Conservation (phyloP, 2,329 filamentous ascomycete genomes). For the Pseudopithomyces maydicus region DNA sequence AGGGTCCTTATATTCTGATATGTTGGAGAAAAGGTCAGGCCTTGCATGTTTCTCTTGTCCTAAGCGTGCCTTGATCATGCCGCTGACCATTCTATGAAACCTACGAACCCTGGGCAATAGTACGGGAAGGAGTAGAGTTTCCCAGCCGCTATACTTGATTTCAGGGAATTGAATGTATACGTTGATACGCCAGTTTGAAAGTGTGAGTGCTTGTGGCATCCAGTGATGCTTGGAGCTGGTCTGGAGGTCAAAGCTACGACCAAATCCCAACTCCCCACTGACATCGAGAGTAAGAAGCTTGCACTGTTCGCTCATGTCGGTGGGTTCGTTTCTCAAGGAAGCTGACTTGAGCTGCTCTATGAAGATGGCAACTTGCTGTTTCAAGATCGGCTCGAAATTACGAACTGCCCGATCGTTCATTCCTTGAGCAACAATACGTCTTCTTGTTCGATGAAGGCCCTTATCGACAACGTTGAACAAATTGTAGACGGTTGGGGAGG, state of each 20-base stretch:
- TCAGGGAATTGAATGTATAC: constrained; percentile 4
- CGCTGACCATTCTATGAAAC: constrained; percentile 1
- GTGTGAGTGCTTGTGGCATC: constrained; percentile 9
- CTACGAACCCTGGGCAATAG: not conserved
- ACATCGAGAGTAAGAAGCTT: constrained; percentile 41
- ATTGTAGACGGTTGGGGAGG: not conserved
- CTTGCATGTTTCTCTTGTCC: constrained; percentile 11
- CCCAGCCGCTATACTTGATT: not conserved
- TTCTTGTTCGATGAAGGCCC: constrained; percentile 42
- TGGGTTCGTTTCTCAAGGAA: constrained; percentile 26
- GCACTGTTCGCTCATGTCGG: constrained; percentile 13
- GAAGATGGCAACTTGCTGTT: constrained; percentile 39
- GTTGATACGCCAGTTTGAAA: not conserved
- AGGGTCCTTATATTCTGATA: constrained; percentile 45
- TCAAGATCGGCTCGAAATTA: constrained; percentile 44
- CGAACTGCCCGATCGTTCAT: constrained; percentile 46
- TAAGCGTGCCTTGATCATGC: constrained; percentile 3
- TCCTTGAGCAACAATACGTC: constrained; percentile 44
- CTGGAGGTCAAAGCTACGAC: constrained; percentile 31
- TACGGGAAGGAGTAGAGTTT: not conserved
- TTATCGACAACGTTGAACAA: constrained; percentile 37
- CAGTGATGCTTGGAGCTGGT: constrained; percentile 22
- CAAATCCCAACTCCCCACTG: constrained; percentile 46
- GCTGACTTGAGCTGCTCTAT: constrained; percentile 2
- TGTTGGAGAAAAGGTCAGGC: constrained; percentile 47